Base-by-base conservation (phyloP, 1,139 yeast genomes). In the Petasospora fabianii region DNA sequence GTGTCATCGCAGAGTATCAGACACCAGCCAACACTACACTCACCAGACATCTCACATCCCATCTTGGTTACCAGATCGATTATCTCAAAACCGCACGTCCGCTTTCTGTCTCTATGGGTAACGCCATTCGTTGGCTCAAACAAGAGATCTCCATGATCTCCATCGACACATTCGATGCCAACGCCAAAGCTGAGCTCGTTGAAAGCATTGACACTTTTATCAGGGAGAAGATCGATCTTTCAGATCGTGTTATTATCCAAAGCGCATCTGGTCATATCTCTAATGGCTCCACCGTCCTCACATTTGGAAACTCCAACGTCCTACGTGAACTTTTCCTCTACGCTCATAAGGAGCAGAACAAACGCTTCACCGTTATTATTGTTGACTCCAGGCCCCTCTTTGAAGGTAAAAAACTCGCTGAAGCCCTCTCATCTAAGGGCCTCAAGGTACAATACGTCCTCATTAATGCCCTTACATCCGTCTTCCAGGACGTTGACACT, bases 351-450 rank as follows among this genome's bases (percentile, higher is more conserved):
- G 76, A 74, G 38, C 73, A 80, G 46, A 71, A 75, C 35, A 87
- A 84, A 56, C 68, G 68, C 34, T 87, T 94, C 63, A 77, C 80
- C 44, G 86, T 94, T 41, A 79, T 88, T 35, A 83, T 92, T 30
- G 95, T 90, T 34, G 98, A 94, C 61, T 84, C 96, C n/a, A 77
- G 95, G 54, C 98, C 99, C 5, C 68, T 92, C 41, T 92, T 87
- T 57, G 99, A 94, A 64, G 99, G 98, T 39, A 84, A 84, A 56
- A 77, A 71, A 46, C 67, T 88, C 54, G 84, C 92, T 10, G 70
- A 72, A 35, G 70, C 71, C 34, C 71, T 94, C 45, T 74, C 86
- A 4, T 62, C 64, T 5, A 66, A 68, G 12, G 83, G 81, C 3
- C 66, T 84, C 27, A 77, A 77, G 45, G 76, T 80, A 30, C 78